Percentiles rank a stretch among this genome's conserved stretches.
Evolutionary conservation across 306 rosid genomes (phyloP).

Genomic region (Spatholobus suberectus): DNA sequence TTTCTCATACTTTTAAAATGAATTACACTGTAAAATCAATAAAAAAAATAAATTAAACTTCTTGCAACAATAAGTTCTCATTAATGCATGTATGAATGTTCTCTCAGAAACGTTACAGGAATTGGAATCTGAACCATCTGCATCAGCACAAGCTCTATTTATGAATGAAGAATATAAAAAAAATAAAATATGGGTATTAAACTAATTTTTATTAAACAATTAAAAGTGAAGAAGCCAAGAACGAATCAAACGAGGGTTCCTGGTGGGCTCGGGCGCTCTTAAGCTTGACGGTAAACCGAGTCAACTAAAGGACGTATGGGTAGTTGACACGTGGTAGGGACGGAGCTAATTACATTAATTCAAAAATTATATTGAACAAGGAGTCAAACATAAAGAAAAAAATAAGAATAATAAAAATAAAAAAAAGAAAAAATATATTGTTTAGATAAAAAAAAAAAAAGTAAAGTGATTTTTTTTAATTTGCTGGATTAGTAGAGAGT

Average conservation of each 20-base stretch:
- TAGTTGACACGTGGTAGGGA: not conserved
- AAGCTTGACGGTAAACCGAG: not conserved
- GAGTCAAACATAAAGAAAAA: too few species aligned
- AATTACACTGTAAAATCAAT: not conserved
- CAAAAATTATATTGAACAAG: too few species aligned
- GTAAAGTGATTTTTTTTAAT: too few species aligned
- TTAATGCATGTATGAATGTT: conserved; percentile 1
- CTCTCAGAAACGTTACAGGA: not conserved
- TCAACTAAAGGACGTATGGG: not conserved
- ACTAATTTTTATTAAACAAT: not conserved
- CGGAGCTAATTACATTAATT: too few species aligned
- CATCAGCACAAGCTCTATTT: not conserved
- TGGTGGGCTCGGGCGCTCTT: not conserved
- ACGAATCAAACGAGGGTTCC: not conserved
- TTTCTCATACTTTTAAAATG: too few species aligned
- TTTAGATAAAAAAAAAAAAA: too few species aligned
- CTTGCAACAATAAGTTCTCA: not conserved
- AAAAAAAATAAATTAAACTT: not conserved
- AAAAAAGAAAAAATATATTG: too few species aligned
- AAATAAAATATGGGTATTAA: not conserved
- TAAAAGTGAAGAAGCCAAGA: not conserved
- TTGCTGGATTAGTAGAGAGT: too few species aligned
- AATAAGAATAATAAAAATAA: too few species aligned
- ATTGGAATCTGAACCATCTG: conserved; percentile 7
- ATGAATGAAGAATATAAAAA: not conserved